Evolutionary conservation across 306 rosid genomes (phyloP).

Genomic region (Vigna hirtella): DNA sequence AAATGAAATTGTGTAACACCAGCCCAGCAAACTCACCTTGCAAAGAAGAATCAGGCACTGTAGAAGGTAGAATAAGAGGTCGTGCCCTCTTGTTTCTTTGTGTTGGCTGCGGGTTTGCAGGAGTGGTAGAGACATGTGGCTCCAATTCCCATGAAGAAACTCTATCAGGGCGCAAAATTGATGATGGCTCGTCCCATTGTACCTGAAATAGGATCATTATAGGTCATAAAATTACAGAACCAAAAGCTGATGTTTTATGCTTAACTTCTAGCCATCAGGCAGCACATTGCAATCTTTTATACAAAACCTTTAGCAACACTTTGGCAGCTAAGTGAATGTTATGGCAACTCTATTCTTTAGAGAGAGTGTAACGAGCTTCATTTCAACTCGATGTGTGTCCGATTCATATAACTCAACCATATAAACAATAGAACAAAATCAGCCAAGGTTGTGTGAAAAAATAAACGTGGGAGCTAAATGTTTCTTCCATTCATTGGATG

Average conservation of each 20-base stretch:
- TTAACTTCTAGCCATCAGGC: neutral
- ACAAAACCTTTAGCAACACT: neutral
- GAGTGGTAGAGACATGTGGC: slow-evolving; percentile 63
- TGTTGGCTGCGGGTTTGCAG: slow-evolving; percentile 60
- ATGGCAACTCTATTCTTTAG: slow-evolving; percentile 1
- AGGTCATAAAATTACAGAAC: neutral
- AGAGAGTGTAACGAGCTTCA: neutral
- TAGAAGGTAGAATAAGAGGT: slow-evolving; percentile 61
- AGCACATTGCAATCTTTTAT: neutral
- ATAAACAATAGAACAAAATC: neutral
- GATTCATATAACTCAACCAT: slow-evolving; percentile 1
- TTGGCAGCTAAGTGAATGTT: slow-evolving; percentile 8
- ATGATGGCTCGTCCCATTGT: slow-evolving; percentile 87
- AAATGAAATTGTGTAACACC: slow-evolving; percentile 16
- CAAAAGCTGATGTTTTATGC: neutral
- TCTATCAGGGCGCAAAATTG: slow-evolving; percentile 74
- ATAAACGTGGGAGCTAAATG: neutral
- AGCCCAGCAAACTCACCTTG: slow-evolving; percentile 50
- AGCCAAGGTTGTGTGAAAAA: slow-evolving; percentile 2
- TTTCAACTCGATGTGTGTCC: neutral
- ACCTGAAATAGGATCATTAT: slow-evolving; percentile 54
- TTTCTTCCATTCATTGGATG: neutral
- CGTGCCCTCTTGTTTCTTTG: slow-evolving; percentile 75
- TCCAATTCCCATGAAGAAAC: slow-evolving; percentile 89
- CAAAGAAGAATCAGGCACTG: slow-evolving; percentile 57